Conservation (phyloP, 1,139 yeast species). For the Kluyveromyces sp. region DNA sequence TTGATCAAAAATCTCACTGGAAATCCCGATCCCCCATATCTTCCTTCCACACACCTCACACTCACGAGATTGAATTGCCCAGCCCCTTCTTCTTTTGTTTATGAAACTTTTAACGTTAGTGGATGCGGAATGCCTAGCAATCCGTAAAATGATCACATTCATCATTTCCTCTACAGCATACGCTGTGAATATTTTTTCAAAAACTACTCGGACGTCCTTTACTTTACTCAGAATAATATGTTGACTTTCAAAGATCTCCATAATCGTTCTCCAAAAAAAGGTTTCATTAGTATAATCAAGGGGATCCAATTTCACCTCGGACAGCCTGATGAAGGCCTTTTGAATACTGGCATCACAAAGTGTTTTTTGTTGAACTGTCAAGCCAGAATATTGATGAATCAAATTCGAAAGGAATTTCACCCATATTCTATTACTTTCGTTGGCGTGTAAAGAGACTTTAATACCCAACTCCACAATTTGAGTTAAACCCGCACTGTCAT, state of each 20-base stretch:
- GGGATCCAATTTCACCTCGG: slow-evolving; percentile 13
- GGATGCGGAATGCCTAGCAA: slow-evolving; percentile 20
- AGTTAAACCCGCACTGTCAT: slow-evolving; percentile 8
- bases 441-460: slow-evolving; percentile 10
- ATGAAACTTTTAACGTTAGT: slow-evolving; percentile 17
- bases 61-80: slow-evolving; percentile 46
- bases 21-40: slow-evolving; percentile 56
- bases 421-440: slow-evolving; percentile 19
- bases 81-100: slow-evolving; percentile 40
- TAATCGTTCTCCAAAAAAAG: slow-evolving; percentile 19
- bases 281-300: slow-evolving; percentile 3
- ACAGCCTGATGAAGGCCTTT: slow-evolving; percentile 20
- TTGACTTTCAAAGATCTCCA: slow-evolving; percentile 23
- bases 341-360: slow-evolving; percentile 18
- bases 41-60: slow-evolving; percentile 70
- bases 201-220: slow-evolving; percentile 17
- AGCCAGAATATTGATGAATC: slow-evolving; percentile 14
- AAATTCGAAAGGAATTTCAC: slow-evolving; percentile 19
- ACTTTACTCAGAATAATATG: slow-evolving; percentile 22
- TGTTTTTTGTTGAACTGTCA: slow-evolving; percentile 4
- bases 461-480: slow-evolving; percentile 14
- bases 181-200: slow-evolving; percentile 19
- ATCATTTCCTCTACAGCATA: slow-evolving; percentile 24
- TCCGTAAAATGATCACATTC: slow-evolving; percentile 16
- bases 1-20: slow-evolving; percentile 33